Evolutionary conservation across 2,329 filamentous ascomycete species (phyloP).

Genomic region (Dothistroma pini): DNA sequence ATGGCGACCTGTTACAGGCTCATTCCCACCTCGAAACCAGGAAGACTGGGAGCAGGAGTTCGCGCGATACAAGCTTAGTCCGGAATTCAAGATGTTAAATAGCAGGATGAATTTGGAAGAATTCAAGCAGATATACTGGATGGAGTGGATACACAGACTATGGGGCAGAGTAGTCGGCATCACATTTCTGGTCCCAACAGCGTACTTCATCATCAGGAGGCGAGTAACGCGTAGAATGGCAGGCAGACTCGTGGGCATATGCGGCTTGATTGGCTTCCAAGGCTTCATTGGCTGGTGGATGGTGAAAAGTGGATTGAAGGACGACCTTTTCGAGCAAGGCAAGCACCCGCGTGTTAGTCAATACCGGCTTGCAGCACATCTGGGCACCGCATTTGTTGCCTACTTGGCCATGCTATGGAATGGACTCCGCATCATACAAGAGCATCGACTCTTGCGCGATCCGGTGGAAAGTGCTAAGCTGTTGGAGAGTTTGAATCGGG

Average conservation of each 20-base stretch:
- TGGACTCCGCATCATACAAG: slow-evolving; percentile 77
- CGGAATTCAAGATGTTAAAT: slow-evolving; percentile 90
- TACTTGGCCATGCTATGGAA: slow-evolving; percentile 94
- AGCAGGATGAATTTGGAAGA: slow-evolving; percentile 87
- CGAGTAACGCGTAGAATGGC: slow-evolving; percentile 77
- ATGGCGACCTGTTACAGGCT: slow-evolving; percentile 95
- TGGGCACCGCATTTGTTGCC: slow-evolving; percentile 86
- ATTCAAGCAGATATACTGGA: slow-evolving; percentile 99
- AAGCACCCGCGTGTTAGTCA: slow-evolving; percentile 90
- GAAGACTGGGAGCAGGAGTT: slow-evolving; percentile 92
- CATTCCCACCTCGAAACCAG: slow-evolving; percentile 72
- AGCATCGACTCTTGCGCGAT: slow-evolving; percentile 67
- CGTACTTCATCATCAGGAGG: slow-evolving; percentile 80
- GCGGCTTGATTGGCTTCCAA: slow-evolving; percentile 86
- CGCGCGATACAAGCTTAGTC: slow-evolving; percentile 83
- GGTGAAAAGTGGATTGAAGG: slow-evolving; percentile 94
- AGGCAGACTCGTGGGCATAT: slow-evolving; percentile 73
- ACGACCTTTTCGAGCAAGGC: slow-evolving; percentile 89
- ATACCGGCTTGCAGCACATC: slow-evolving; percentile 85
- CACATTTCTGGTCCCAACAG: slow-evolving; percentile 80
- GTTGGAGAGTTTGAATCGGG: slow-evolving; percentile 60
- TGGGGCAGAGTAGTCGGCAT: slow-evolving; percentile 92
- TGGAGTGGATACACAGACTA: slow-evolving; percentile 96
- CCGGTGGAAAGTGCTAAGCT: slow-evolving; percentile 52
- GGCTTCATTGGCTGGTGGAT: slow-evolving; percentile 99